Base-by-base conservation (phyloP, 352 stramenopile genomes). In the Vaucheria bursata region DNA sequence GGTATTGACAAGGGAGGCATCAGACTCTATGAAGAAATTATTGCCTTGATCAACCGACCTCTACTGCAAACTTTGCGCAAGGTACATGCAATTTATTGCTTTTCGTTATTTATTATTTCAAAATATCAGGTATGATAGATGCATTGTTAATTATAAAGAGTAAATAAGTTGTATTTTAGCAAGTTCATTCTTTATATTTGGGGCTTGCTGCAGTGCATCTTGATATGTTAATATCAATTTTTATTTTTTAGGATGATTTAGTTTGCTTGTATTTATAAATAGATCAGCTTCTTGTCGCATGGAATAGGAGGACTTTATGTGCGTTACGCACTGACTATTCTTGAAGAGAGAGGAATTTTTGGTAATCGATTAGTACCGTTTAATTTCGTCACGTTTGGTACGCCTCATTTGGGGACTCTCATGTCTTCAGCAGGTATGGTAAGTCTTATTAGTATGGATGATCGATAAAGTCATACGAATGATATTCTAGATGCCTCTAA, bases 21-120 rank as follows among this genome's bases (percentile, higher is more conserved):
- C 18, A 35, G 75, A 31, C 67, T 81, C 1, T 81, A 68, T 72
- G 75, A 81, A 64, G 75, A 81, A 71, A 64, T 73, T n/a, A 81
- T 81, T 69, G 37, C 76, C 53, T 34, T 68, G 53, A 34, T 68
- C 31, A 34, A 68, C 31, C 53, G 53, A 2, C 53, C 53, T 7
- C 34, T 68, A 34, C 53, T 68, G 53, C 53, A 7, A 2, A 68
- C 53, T 2, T 7, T 7, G 31, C 53, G 53, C 53, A 68, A 68
- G 53, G 53, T 68, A 7, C 53, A 68, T 68, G 53, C 25, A n/a
- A n/a, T n/a, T n/a, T n/a, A n/a, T n/a, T n/a, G n/a, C n/a, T n/a
- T n/a, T n/a, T n/a, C n/a, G n/a, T n/a, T n/a, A n/a, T n/a, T n/a
- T n/a, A n/a, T n/a, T n/a, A n/a, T n/a, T n/a, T n/a, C n/a, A n/a